Evolutionary conservation across 345 rosid genomes (phyloP), one percentile per base, ranked within the genome.

Genomic region (Moricandia arvensis): DNA sequence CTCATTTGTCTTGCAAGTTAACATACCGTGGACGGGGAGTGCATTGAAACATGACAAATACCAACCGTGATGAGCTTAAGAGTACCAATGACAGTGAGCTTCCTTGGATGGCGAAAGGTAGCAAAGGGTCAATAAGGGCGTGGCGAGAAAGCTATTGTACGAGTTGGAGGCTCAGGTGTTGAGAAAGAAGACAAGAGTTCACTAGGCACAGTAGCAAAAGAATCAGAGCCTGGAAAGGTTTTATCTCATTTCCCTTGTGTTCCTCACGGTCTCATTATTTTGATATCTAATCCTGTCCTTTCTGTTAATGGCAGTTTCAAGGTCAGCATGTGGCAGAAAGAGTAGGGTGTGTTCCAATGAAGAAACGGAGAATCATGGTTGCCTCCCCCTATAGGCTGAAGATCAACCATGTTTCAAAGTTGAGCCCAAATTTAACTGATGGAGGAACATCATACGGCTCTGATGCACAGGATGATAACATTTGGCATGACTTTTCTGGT

Each of bases 221-320:
- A 81, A 37, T 85, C 87, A 4, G 85, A 83, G 54, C 80, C 85
- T 47, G 86, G 83, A 70, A 86, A 88, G 90, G 91, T 86, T 66
- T 24, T 1, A 11, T 75, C 61, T 38, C 43, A 27, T 59, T 71
- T 21, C 60, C 31, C 12, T 27, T 76, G 55, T 63, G 62, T 74
- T 63, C 8, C 27, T 53, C 41, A 7, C 2, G 34, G 72, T 16
- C 3, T 6, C 29, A 62, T 62, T 61, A 12, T 17, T 4, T 15
- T 49, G 6, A 60, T 13, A 13, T 6, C 41, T 71, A 73, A 68
- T 37, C n/a, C 16, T 30, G 8, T 59, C 21, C 11, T 68, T 29
- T 59, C 30, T 13, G 62, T 61, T 10, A 31, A 11, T 82, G 37
- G 77, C 88, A 86, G 90, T 73, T 77, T 75, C 80, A 81, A 64